Percentiles rank a stretch among this genome's conserved stretches.
Conservation (phyloP, 2,329 filamentous ascomycete species). For the Fusarium stilboides region DNA sequence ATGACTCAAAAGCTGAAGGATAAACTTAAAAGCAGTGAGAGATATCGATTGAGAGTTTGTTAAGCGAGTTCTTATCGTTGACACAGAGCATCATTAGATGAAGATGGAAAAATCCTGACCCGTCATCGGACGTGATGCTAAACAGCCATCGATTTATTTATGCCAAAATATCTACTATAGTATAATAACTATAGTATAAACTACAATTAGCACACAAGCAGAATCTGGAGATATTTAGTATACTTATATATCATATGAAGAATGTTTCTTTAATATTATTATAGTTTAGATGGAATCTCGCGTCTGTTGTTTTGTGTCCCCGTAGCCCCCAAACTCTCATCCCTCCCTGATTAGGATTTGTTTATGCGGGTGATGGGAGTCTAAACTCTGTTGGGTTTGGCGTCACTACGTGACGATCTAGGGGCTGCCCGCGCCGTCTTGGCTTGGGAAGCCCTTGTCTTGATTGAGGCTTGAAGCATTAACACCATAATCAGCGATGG, state of each 20-base stretch:
- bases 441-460: slow-evolving; percentile 26
- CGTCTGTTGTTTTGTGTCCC: too few relatives aligned
- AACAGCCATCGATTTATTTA: too few relatives aligned
- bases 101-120: background rate
- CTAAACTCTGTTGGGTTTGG: slow-evolving; percentile 40
- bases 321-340: slow-evolving; percentile 10
- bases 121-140: too few relatives aligned
- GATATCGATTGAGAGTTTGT: background rate
- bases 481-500: slow-evolving; percentile 2
- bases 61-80: background rate
- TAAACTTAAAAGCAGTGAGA: background rate
- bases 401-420: background rate
- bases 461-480: slow-evolving; percentile 27
- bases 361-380: slow-evolving; percentile 26
- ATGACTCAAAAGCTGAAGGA: background rate
- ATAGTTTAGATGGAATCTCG: too few relatives aligned
- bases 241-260: too few relatives aligned
- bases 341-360: slow-evolving; percentile 46
- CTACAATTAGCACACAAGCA: too few relatives aligned
- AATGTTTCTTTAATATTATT: too few relatives aligned
- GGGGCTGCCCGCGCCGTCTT: slow-evolving; percentile 42
- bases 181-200: too few relatives aligned
- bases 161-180: too few relatives aligned
- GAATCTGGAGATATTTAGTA: too few relatives aligned
- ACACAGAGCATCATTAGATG: background rate